A percentile compares a stretch with the other conserved stretches of the same genome.
Evolutionary conservation across 345 rosid species (phyloP).

Genomic region (Lepidium didymum): DNA sequence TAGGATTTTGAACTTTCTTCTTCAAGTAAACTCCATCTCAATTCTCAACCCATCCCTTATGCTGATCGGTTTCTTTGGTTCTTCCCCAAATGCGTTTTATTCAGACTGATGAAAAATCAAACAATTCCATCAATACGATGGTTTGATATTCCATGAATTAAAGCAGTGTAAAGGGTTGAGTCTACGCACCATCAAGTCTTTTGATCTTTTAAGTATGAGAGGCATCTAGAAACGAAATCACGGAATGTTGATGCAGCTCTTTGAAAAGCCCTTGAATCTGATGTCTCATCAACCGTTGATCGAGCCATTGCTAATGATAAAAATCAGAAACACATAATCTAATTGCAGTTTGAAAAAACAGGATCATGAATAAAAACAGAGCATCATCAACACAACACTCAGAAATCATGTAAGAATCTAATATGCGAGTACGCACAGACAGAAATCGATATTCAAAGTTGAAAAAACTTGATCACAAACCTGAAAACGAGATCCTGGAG

Average conservation of each 20-base stretch:
- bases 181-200: slow-evolving; percentile 69
- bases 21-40: no score
- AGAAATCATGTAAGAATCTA: no score
- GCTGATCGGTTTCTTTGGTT: no score
- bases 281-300: slow-evolving; percentile 70
- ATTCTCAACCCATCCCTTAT: no score
- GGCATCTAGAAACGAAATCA: slow-evolving; percentile 66
- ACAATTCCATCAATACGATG: background rate
- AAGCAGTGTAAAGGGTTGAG: background rate
- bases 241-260: slow-evolving; percentile 84
- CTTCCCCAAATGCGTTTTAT: no score
- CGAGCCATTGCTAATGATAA: slow-evolving; percentile 48
- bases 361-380: background rate
- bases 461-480: no score
- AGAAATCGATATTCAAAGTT: no score
- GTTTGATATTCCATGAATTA: background rate
- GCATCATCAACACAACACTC: no score
- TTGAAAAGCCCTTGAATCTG: slow-evolving; percentile 62
- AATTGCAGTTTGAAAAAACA: background rate
- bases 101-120: background rate
- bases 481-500: no score
- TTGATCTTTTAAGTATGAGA: slow-evolving; percentile 75
- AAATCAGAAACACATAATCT: background rate
- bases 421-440: no score
- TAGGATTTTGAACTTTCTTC: no score